A percentile compares a stretch with the other conserved stretches of the same genome.
These are phyloP conservation scores for Datura wrightii DNA, from an alignment of 257 asterid genomes.

Conservation along the genomic window DNA sequence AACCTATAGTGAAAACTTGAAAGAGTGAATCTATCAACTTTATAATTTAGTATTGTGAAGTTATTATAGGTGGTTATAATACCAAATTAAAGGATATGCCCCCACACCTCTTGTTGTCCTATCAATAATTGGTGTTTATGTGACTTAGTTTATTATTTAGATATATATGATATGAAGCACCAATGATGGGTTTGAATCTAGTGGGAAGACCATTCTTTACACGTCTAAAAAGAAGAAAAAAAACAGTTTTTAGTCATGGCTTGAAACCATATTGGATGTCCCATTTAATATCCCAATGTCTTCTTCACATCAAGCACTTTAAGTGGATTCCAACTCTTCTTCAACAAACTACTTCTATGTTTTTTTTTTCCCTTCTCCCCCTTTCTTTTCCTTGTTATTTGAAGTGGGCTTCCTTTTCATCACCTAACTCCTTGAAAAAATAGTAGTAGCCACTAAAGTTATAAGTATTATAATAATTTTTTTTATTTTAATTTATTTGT, in stretches of 20 bases:
- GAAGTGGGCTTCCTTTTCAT: conserved; percentile 67
- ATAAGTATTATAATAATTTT: too few species aligned
- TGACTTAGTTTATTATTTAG: conserved; percentile 49
- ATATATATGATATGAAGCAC: conserved; percentile 33
- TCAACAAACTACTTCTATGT: conserved; percentile 40
- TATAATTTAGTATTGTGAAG: background rate
- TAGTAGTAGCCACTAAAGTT: conserved; percentile 2
- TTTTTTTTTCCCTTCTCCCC: background rate
- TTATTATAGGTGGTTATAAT: conserved; percentile 40
- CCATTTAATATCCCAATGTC: conserved; percentile 50
- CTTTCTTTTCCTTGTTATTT: conserved; percentile 14
- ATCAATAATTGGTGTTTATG: conserved; percentile 66
- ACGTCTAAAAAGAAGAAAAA: conserved; percentile 63
- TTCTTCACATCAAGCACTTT: conserved; percentile 56
- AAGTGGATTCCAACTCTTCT: conserved; percentile 81
- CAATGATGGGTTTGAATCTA: conserved; percentile 58
- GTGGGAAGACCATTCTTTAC: conserved; percentile 73
- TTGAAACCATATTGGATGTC: conserved; percentile 48
- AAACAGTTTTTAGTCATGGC: conserved; percentile 35
- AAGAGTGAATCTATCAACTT: background rate
- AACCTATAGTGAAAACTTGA: background rate
- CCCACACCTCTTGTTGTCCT: conserved; percentile 47
- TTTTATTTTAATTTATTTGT: too few species aligned
- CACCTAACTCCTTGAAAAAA: conserved; percentile 58
- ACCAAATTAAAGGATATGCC: conserved; percentile 35